Percentiles rank a stretch among this genome's conserved stretches.
phyloP scores from a whole-genome alignment of 805 yeast species.

The Sugiyamaella mastotermitis region DNA sequence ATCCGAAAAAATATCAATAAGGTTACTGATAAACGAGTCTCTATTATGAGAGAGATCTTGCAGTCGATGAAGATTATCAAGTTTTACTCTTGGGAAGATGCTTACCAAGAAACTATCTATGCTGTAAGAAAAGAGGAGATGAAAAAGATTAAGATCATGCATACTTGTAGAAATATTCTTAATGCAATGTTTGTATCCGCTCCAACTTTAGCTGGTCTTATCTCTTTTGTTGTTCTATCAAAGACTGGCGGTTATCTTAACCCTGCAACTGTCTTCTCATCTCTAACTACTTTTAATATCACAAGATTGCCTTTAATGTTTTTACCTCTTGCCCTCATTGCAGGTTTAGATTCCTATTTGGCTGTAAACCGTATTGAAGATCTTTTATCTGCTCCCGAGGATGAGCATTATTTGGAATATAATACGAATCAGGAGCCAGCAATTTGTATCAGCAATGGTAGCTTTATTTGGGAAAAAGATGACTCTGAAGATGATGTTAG shows the following conservation, averaged over 20 bases:
- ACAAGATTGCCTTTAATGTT: constrained; percentile 55
- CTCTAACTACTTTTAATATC: constrained; percentile 61
- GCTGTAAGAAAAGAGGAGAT: constrained; percentile 59
- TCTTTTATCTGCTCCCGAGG: constrained; percentile 44
- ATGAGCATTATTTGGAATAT: constrained; percentile 28
- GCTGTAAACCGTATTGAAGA: constrained; percentile 50
- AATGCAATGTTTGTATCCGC: constrained; percentile 62
- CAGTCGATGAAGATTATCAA: constrained; percentile 76
- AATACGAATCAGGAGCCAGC: constrained; percentile 38
- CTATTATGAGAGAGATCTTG: constrained; percentile 70
- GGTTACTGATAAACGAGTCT: constrained; percentile 72
- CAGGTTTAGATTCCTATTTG: constrained; percentile 56
- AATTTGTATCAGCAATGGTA: constrained; percentile 44
- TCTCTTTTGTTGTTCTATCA: constrained; percentile 44
- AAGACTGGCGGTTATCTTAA: constrained; percentile 38
- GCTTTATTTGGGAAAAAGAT: constrained; percentile 59
- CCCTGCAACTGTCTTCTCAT: constrained; percentile 65
- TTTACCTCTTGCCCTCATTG: constrained; percentile 59
- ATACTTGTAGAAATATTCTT: constrained; percentile 54
- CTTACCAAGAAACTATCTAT: constrained; percentile 55
- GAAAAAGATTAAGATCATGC: constrained; percentile 53
- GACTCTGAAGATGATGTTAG: constrained; percentile 6
- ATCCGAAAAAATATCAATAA: constrained; percentile 53
- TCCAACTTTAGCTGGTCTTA: constrained; percentile 67
- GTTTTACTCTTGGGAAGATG: constrained; percentile 86